A percentile compares a stretch with the other conserved stretches of the same genome.
phyloP scores from a whole-genome alignment of 345 rosid species.

The thale cress (Arabidopsis thaliana) region TAIR10.1 NC_003074.8:8763001-8763500 shows the following conservation, averaged over 20 bases:
- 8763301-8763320: background rate
- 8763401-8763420: slow-evolving; percentile 9
- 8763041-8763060: slow-evolving; percentile 66
- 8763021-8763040: slow-evolving; percentile 60
- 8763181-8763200: slow-evolving; percentile 2
- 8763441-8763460: background rate
- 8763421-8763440: background rate
- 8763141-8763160: slow-evolving; percentile 48
- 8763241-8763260: background rate
- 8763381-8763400: background rate
- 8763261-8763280: background rate
- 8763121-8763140: slow-evolving; percentile 75
- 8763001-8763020: slow-evolving; percentile 63
- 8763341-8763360: background rate
- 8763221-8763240: background rate
- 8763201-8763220: background rate
- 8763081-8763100: slow-evolving; percentile 55
- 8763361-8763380: background rate
- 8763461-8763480: background rate
- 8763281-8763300: background rate
- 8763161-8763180: slow-evolving; percentile 44
- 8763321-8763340: background rate
- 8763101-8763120: slow-evolving; percentile 78
- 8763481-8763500: background rate
- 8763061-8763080: slow-evolving; percentile 56